These are phyloP conservation scores for Arabidopsis thaliana DNA, from an alignment of 345 rosid genomes.

Conservation along the genomic window TAIR10.1 NC_003070.9:2686501-2687000, in stretches of 20 bases:
- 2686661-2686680: conserved; percentile 72
- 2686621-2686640: conserved; percentile 16
- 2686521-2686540: background rate
- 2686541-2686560: background rate
- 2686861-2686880: conserved; percentile 8
- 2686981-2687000: conserved; percentile 93
- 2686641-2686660: conserved; percentile 1
- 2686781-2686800: conserved; percentile 59
- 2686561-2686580: background rate
- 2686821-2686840: conserved; percentile 66
- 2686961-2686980: conserved; percentile 85
- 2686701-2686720: conserved; percentile 84
- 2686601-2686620: conserved; percentile 1
- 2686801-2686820: conserved; percentile 74
- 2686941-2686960: conserved; percentile 83
- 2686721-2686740: conserved; percentile 91
- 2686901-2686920: background rate
- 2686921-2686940: conserved; percentile 62
- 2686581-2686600: conserved; percentile 4
- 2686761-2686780: conserved; percentile 91
- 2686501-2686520: background rate
- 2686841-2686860: conserved; percentile 17
- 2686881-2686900: conserved; percentile 2
- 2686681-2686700: conserved; percentile 88
- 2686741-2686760: conserved; percentile 59